phyloP scores from a whole-genome alignment of 2,329 filamentous ascomycete species.

The Ilyonectria robusta region DNA sequence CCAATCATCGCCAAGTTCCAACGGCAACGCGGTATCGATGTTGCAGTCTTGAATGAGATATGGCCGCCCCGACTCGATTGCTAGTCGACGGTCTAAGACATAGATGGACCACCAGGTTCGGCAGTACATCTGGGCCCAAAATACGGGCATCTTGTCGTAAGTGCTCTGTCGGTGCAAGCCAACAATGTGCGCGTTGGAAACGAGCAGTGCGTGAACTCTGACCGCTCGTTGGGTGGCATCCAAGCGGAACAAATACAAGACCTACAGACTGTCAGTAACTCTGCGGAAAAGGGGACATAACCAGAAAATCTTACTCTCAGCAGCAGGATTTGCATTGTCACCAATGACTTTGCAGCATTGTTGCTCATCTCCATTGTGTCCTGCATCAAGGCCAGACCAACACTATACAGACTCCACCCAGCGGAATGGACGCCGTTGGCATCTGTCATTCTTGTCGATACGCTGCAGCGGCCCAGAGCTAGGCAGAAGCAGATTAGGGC shows the following conservation, averaged over 20 bases:
- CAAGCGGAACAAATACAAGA: constrained; percentile 36
- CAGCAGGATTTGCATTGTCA: constrained; percentile 34
- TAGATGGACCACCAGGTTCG: constrained; percentile 37
- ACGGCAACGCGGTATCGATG: constrained; percentile 29
- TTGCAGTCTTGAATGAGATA: constrained; percentile 39
- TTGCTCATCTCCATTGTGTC: constrained; percentile 36
- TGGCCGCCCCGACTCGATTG: constrained; percentile 35
- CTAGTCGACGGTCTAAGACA: constrained; percentile 34
- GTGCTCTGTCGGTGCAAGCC: constrained; percentile 36
- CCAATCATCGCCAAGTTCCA: constrained; percentile 38
- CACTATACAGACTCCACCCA: constrained; percentile 36
- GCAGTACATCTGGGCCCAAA: constrained; percentile 33
- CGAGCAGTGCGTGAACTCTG: constrained; percentile 26
- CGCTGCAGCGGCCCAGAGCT: constrained; percentile 36
- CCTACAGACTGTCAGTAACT: constrained; percentile 12
- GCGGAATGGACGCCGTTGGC: constrained; percentile 34
- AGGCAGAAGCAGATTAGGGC: constrained; percentile 37
- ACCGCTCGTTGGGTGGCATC: constrained; percentile 37
- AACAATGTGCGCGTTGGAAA: constrained; percentile 35
- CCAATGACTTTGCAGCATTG: constrained; percentile 32
- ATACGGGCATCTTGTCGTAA: constrained; percentile 31
- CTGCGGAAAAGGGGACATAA: no score
- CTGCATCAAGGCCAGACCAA: constrained; percentile 29
- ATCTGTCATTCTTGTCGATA: constrained; percentile 34
- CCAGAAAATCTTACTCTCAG: constrained; percentile 19